These are phyloP conservation scores for Musa schizocarpa DNA, from an alignment of 176 grass and related monocot species.

Conservation along the genomic window DNA sequence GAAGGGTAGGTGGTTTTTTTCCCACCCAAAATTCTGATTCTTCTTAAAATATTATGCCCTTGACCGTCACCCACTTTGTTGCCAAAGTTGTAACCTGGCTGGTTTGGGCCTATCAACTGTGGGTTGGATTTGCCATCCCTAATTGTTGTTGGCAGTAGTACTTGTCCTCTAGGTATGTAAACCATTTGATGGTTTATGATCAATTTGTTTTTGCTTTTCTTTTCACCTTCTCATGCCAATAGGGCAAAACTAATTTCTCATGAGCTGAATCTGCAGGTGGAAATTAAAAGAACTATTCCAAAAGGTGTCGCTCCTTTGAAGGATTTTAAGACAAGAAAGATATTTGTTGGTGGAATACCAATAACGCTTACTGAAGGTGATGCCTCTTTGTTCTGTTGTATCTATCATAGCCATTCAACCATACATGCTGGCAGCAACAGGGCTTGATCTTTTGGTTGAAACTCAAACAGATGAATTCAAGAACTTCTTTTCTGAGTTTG, in stretches of 20 bases:
- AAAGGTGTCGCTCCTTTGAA: conserved; percentile 78
- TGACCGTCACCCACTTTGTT: too few species aligned
- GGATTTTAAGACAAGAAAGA: conserved; percentile 89
- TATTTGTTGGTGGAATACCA: conserved; percentile 80
- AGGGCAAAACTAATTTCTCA: neutral
- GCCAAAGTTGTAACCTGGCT: too few species aligned
- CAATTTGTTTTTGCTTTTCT: too few species aligned
- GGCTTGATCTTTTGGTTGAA: conserved; percentile 6
- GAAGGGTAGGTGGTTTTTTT: too few species aligned
- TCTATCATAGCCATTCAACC: neutral
- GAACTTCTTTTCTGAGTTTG: conserved; percentile 78
- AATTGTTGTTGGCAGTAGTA: too few species aligned
- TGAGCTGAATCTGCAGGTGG: conserved; percentile 38
- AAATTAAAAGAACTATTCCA: conserved; percentile 92
- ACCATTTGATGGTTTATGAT: too few species aligned
- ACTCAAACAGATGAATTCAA: conserved; percentile 66
- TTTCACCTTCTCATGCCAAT: neutral
- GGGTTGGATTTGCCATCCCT: too few species aligned
- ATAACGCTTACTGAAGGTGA: conserved; percentile 62
- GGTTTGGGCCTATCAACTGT: too few species aligned
- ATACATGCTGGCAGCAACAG: neutral
- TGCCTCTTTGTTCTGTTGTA: neutral
- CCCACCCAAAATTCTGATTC: too few species aligned
- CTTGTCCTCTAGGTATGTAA: too few species aligned
- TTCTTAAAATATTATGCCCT: too few species aligned